A percentile compares a stretch with the other conserved stretches of the same genome.
phyloP scores from a whole-genome alignment of 2,329 filamentous ascomycete genomes.

The Cadophora sp. region DNA sequence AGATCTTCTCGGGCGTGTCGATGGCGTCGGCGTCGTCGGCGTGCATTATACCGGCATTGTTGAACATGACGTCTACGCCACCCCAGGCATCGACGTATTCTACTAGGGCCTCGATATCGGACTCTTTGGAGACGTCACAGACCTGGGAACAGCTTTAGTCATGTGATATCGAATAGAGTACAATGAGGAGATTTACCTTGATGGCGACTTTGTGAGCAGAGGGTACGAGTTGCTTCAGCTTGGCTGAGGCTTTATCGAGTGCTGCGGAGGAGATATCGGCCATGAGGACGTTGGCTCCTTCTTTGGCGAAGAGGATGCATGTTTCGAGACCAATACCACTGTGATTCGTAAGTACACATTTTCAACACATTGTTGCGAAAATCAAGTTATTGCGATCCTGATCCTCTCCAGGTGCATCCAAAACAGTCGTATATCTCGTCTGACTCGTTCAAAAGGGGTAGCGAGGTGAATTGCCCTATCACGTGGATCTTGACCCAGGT shows the following conservation, averaged over 20 bases:
- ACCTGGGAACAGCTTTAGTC: slow-evolving; percentile 40
- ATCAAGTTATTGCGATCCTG: background rate
- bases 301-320: slow-evolving; percentile 72
- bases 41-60: slow-evolving; percentile 84
- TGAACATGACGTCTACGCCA: slow-evolving; percentile 78
- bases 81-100: slow-evolving; percentile 71
- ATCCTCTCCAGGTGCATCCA: background rate
- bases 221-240: slow-evolving; percentile 64
- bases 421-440: background rate
- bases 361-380: background rate
- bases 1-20: slow-evolving; percentile 75
- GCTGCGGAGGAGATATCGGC: slow-evolving; percentile 71
- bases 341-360: background rate
- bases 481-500: slow-evolving; percentile 8
- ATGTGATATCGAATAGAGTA: background rate
- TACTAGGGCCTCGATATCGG: slow-evolving; percentile 66
- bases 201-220: slow-evolving; percentile 57
- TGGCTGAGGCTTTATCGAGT: slow-evolving; percentile 65
- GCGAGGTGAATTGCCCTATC: background rate
- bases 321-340: slow-evolving; percentile 80
- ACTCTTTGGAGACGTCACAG: slow-evolving; percentile 74
- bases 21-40: slow-evolving; percentile 68
- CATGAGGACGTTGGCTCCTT: slow-evolving; percentile 75
- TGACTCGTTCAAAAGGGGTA: background rate
- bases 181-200: slow-evolving; percentile 29